These are phyloP conservation scores for Saitozyma podzolica DNA, from an alignment of 768 basidiomycete species.

Conservation along the genomic window DNA sequence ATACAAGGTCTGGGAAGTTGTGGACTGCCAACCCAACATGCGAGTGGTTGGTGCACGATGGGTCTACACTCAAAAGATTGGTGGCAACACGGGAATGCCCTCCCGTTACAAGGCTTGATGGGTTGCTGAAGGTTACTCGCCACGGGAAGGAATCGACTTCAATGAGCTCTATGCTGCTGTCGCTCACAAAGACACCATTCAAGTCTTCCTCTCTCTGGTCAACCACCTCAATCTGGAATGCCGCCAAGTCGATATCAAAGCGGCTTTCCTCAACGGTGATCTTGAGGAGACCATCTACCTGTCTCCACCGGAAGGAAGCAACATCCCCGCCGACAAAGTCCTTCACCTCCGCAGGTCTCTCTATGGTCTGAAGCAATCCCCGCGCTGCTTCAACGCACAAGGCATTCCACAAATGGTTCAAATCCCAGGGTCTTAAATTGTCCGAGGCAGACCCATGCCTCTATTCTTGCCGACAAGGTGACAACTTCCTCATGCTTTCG, in stretches of 20 bases:
- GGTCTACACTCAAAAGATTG: conserved; percentile 10
- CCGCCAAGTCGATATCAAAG: conserved; percentile 19
- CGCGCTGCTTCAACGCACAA: conserved; percentile 10
- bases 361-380: conserved; percentile 14
- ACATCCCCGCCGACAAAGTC: conserved; percentile 7
- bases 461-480: background rate
- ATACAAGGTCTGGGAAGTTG: too few relatives aligned
- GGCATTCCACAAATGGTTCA: conserved; percentile 9
- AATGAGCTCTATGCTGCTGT: conserved; percentile 2
- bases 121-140: conserved; percentile 3
- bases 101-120: conserved; percentile 5
- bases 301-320: conserved; percentile 7
- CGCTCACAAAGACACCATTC: conserved; percentile 7
- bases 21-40: too few relatives aligned
- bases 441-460: conserved; percentile 10
- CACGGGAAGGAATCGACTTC: conserved; percentile 3
- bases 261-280: conserved; percentile 20
- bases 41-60: background rate
- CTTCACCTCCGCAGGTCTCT: conserved; percentile 11
- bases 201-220: background rate
- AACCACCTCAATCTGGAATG: conserved; percentile 14
- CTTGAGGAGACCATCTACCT: conserved; percentile 9
- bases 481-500: conserved; percentile 4
- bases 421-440: background rate
- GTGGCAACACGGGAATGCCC: conserved; percentile 2